phyloP scores from a whole-genome alignment of 257 asterid species.

The Forsythia viridissima region DNA sequence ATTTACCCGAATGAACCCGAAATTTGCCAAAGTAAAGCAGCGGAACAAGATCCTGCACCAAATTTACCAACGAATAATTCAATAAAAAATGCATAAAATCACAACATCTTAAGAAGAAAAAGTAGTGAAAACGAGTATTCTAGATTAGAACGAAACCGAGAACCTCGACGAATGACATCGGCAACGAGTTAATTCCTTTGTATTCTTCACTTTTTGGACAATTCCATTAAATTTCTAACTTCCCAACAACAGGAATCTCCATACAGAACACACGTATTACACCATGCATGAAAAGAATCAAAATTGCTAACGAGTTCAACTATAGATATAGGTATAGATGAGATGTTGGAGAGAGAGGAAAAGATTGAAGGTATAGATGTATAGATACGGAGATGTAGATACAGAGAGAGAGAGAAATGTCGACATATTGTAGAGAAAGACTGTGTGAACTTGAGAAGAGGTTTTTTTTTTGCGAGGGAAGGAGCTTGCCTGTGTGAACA shows the following conservation, averaged over 20 bases:
- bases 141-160: not conserved
- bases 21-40: slow-evolving; percentile 27
- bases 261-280: not conserved
- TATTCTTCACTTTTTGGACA: not conserved
- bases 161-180: slow-evolving; percentile 53
- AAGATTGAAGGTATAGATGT: not conserved
- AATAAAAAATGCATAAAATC: slow-evolving; percentile 14
- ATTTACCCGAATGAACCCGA: slow-evolving; percentile 39
- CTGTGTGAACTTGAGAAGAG: not conserved
- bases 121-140: not conserved
- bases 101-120: not conserved
- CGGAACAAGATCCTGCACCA: slow-evolving; percentile 42
- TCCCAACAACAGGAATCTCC: not conserved
- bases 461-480: not conserved
- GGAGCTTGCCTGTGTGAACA: not conserved
- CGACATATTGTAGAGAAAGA: not conserved
- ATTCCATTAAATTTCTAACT: not conserved
- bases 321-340: not conserved
- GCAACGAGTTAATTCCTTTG: not conserved
- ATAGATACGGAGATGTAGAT: not conserved
- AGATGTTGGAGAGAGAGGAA: not conserved
- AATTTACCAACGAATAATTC: not conserved
- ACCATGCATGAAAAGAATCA: not conserved
- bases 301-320: not conserved
- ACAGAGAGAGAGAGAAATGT: not conserved